Evolutionary conservation across 2,329 filamentous ascomycete genomes (phyloP), one percentile per base, ranked within the genome.

Genomic region (Alternaria infectoria): DNA sequence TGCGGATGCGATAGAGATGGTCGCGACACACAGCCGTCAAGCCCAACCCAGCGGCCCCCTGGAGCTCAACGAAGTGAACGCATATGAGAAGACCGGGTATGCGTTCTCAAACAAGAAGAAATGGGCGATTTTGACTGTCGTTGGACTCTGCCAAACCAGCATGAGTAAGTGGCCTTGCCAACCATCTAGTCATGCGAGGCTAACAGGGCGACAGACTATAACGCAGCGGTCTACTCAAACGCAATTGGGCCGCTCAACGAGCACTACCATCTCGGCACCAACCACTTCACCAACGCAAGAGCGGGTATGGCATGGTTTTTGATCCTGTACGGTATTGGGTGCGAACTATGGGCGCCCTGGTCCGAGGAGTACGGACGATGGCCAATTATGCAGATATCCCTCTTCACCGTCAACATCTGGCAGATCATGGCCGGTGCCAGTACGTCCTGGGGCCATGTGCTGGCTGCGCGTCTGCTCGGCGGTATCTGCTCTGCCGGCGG

Each of bases 301-400:
- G 67, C 69, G 8, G 92, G 92, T 73, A 90, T 91, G 69, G 89
- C 91, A 82, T 88, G 93, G 68, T 96, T 94, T 81, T 81, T 96
- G 49, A 86, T 96, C 46, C 78, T 89, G 2, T 96, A 96, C 75
- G 92, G 91, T 28, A 93, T 96, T 74, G 92, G 92, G 23, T 96
- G 93, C 76, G 92, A 96, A 78, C 84, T 95, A 0, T 96, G 92
- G 92, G 92, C 92, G 0, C 92, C 30, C 69, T 86, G 92, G 91
- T 91, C 88, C 40, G 93, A 96, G 77, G 93, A 96, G 73, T 84
- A 93, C 59, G 92, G 93, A 17, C 89, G 93, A 49, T 91, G 88
- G 82, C 88, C 88, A 1, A 86, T 96, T 56, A 85, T 96, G 52
- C 92, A 95, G 82, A 77, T 85, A 9, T 92, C 89, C 10, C 82